Percentiles rank a stretch among this genome's conserved stretches.
phyloP scores from a whole-genome alignment of 805 yeast species.

The Lachancea sp. region DNA sequence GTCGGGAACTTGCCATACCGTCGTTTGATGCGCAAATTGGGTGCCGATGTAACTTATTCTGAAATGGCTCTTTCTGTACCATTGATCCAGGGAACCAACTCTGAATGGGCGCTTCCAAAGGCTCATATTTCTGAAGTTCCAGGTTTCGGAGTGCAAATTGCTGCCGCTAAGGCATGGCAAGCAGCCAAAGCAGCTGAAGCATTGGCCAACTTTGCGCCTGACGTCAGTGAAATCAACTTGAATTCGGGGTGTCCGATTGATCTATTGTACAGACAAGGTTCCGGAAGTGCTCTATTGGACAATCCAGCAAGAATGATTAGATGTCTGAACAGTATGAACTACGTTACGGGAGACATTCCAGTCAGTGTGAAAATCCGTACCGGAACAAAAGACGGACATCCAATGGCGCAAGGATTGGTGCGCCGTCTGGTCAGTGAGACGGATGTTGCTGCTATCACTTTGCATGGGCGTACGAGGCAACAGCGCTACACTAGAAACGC shows the following conservation, averaged over 20 bases:
- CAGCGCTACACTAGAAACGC: constrained; percentile 90
- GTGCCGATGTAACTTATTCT: constrained; percentile 88
- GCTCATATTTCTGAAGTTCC: constrained; percentile 78
- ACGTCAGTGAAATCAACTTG: constrained; percentile 77
- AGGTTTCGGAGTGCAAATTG: constrained; percentile 90
- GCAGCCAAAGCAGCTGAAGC: constrained; percentile 90
- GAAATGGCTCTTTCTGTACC: constrained; percentile 94
- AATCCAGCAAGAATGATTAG: constrained; percentile 76
- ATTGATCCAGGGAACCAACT: constrained; percentile 77
- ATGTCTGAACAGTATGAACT: constrained; percentile 81
- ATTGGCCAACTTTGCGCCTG: constrained; percentile 32
- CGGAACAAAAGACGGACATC: constrained; percentile 79
- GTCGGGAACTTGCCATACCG: constrained; percentile 96
- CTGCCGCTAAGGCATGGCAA: constrained; percentile 88
- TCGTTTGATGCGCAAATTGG: constrained; percentile 80
- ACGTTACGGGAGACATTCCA: constrained; percentile 84
- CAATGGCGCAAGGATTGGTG: constrained; percentile 78
- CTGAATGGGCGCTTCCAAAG: constrained; percentile 97
- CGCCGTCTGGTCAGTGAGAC: constrained; percentile 67
- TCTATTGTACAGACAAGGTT: constrained; percentile 86
- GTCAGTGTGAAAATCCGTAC: constrained; percentile 88
- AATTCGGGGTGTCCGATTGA: constrained; percentile 99
- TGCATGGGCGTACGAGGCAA: constrained; percentile 95
- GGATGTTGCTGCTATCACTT: constrained; percentile 82
- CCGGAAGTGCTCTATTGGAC: constrained; percentile 90